These are phyloP conservation scores for Ascochyta lentis DNA, from an alignment of 2,329 filamentous ascomycete genomes.

Conservation along the genomic window DNA sequence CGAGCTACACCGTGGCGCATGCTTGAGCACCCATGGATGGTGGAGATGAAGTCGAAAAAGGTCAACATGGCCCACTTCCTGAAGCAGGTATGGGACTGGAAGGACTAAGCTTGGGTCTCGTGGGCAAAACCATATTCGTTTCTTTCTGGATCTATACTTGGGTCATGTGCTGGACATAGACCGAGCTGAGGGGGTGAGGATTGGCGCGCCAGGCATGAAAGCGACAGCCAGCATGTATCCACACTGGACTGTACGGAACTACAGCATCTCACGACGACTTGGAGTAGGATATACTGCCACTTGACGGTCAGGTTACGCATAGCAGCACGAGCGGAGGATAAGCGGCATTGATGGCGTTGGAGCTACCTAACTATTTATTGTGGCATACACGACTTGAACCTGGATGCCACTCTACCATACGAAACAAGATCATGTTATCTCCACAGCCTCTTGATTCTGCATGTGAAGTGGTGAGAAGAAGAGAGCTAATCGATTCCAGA, in stretches of 20 bases:
- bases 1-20: slow-evolving; percentile 97
- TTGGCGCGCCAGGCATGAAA: not conserved
- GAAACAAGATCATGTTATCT: slow-evolving; percentile 4
- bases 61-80: slow-evolving; percentile 98
- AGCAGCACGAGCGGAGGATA: slow-evolving; percentile 16
- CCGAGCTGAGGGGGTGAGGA: slow-evolving; percentile 24
- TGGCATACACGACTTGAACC: slow-evolving; percentile 30
- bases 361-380: slow-evolving; percentile 19
- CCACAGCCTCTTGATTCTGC: not conserved
- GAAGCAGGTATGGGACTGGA: slow-evolving; percentile 96
- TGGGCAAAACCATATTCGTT: slow-evolving; percentile 21
- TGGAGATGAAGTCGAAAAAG: slow-evolving; percentile 92
- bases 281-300: slow-evolving; percentile 6
- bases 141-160: slow-evolving; percentile 32
- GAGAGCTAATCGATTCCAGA: not conserved
- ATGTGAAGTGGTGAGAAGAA: slow-evolving; percentile 4
- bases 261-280: slow-evolving; percentile 5
- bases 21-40: slow-evolving; percentile 98
- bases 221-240: not conserved
- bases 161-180: slow-evolving; percentile 48
- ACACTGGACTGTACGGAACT: not conserved
- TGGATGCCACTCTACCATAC: slow-evolving; percentile 23
- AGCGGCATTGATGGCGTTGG: slow-evolving; percentile 43
- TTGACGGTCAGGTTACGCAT: slow-evolving; percentile 7
- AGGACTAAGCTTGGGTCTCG: slow-evolving; percentile 59